Evolutionary conservation across 1,284 basidiomycete genomes (phyloP).

Genomic region (Polyporus tsugae): DNA sequence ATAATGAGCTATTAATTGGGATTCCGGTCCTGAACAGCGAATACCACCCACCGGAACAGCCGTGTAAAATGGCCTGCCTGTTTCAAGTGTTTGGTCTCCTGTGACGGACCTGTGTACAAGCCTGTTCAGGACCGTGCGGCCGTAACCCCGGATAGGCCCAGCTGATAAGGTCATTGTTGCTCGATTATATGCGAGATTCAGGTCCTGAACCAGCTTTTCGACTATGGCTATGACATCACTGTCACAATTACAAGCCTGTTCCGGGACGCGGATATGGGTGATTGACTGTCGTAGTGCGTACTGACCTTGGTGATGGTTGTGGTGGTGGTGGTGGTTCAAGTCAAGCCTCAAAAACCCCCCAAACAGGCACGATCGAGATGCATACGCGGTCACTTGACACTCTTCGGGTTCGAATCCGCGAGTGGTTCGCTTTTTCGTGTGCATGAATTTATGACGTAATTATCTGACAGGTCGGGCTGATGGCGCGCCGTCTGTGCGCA

Average conservation of each 20-base stretch:
- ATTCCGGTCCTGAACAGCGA: no score
- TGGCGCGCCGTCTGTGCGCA: neutral
- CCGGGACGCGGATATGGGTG: no score
- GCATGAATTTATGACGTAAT: neutral
- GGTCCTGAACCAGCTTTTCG: no score
- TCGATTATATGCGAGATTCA: no score
- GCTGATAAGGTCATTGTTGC: no score
- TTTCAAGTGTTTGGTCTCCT: no score
- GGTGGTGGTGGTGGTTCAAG: neutral
- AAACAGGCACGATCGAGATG: neutral
- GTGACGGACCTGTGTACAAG: no score
- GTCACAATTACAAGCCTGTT: no score
- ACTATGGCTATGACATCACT: no score
- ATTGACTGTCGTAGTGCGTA: no score
- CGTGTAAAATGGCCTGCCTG: neutral
- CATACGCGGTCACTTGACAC: neutral
- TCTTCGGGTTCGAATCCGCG: neutral
- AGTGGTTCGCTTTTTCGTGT: neutral
- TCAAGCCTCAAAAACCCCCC: neutral
- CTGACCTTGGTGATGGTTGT: constrained; percentile 9
- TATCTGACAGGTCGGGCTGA: neutral
- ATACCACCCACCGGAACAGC: neutral
- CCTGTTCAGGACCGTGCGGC: no score
- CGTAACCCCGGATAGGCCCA: no score
- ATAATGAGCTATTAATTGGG: neutral